phyloP scores from a whole-genome alignment of 192 early-diverging fungal genomes.

The Coemansia reversa region DNA sequence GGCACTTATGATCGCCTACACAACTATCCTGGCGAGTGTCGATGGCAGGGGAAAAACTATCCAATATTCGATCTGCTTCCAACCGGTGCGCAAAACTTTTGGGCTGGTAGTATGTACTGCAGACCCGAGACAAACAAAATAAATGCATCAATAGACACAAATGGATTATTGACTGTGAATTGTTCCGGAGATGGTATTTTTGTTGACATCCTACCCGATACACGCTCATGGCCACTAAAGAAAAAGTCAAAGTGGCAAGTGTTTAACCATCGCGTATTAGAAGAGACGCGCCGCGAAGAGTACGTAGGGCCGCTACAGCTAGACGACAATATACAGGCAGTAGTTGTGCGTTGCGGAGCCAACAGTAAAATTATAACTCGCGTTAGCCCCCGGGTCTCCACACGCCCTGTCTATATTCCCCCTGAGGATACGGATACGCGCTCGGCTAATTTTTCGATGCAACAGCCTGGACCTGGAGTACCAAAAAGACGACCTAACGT shows the following conservation, averaged over 20 bases:
- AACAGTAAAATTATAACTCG: constrained; percentile 43
- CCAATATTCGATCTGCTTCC: constrained; percentile 58
- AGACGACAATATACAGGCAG: constrained; percentile 41
- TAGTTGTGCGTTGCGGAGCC: constrained; percentile 51
- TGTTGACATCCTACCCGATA: constrained; percentile 57
- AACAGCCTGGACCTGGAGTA: not conserved
- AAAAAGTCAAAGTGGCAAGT: constrained; percentile 51
- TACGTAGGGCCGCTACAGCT: constrained; percentile 36
- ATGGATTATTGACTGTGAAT: constrained; percentile 40
- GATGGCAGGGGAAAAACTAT: constrained; percentile 55
- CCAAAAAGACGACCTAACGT: constrained; percentile 47
- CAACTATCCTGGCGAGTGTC: constrained; percentile 39
- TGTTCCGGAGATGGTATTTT: constrained; percentile 16
- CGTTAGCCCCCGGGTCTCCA: constrained; percentile 26
- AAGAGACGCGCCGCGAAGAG: constrained; percentile 16
- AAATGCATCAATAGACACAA: constrained; percentile 36
- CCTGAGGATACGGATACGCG: constrained; percentile 35
- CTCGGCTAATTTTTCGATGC: not conserved
- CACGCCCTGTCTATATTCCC: constrained; percentile 11
- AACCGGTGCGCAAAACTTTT: constrained; percentile 59
- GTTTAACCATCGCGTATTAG: constrained; percentile 51
- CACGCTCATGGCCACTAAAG: constrained; percentile 47
- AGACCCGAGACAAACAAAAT: constrained; percentile 29
- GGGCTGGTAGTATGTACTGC: constrained; percentile 54
- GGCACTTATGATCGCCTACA: constrained; percentile 21